phyloP scores from a whole-genome alignment of 768 basidiomycete genomes.

The Hortiboletus flavorubellus region DNA sequence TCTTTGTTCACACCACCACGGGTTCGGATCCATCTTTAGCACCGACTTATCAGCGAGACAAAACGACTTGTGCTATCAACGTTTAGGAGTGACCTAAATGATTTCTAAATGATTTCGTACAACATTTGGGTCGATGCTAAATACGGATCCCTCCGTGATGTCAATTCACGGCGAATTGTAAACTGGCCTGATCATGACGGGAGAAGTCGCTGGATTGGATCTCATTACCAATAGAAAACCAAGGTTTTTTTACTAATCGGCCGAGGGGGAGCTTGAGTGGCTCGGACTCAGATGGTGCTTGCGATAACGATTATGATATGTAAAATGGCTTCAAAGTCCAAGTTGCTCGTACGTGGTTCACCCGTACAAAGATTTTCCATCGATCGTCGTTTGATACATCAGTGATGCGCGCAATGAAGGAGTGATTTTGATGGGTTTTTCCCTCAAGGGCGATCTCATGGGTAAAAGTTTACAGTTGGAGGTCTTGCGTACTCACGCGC shows the following conservation, averaged over 20 bases:
- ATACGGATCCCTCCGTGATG: too few species aligned
- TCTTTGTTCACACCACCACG: background rate
- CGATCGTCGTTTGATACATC: slow-evolving; percentile 1
- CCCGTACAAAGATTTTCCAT: background rate
- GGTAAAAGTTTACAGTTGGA: background rate
- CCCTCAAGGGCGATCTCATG: background rate
- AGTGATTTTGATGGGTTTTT: background rate
- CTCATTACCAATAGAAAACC: background rate
- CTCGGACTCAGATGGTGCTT: background rate
- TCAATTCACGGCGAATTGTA: background rate
- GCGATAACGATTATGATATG: slow-evolving; percentile 3
- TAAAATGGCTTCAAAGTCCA: background rate
- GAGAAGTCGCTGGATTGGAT: background rate
- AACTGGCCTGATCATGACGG: background rate
- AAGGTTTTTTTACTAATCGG: background rate
- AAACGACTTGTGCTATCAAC: too few species aligned
- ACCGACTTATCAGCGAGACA: too few species aligned
- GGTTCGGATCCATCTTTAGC: too few species aligned
- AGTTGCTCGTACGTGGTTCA: background rate
- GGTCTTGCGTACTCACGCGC: background rate
- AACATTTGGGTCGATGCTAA: too few species aligned
- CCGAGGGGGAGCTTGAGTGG: slow-evolving; percentile 5
- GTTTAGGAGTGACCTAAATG: too few species aligned
- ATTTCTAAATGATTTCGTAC: too few species aligned
- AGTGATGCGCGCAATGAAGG: background rate